A percentile compares a stretch with the other conserved stretches of the same genome.
These are phyloP conservation scores for Pleurotus salmoneostramineus DNA, from an alignment of 768 basidiomycete species.

Conservation along the genomic window DNA sequence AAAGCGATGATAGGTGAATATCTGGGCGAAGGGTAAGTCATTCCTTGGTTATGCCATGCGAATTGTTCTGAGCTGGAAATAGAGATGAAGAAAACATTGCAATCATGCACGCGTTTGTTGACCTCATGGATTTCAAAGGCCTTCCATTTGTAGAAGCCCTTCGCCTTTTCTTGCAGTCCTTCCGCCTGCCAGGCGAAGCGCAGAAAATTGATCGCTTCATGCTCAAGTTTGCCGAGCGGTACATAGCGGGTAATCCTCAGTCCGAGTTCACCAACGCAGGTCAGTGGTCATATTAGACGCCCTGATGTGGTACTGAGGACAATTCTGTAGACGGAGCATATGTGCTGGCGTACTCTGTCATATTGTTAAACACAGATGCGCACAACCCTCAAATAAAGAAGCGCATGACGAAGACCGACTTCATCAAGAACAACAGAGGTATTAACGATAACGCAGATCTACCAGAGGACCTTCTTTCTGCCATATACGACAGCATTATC, in stretches of 20 bases:
- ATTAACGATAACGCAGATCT: conserved; percentile 92
- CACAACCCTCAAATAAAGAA: conserved; percentile 94
- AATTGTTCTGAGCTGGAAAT: conserved; percentile 5
- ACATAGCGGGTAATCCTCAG: conserved; percentile 82
- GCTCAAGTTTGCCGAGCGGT: conserved; percentile 98
- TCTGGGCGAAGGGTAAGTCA: conserved; percentile 87
- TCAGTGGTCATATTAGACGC: conserved; percentile 27
- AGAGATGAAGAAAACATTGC: conserved; percentile 90
- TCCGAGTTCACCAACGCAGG: conserved; percentile 93
- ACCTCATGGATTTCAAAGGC: conserved; percentile 82
- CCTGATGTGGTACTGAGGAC: background rate
- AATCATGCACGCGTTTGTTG: conserved; percentile 97
- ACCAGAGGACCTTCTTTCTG: conserved; percentile 76
- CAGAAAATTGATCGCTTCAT: conserved; percentile 99
- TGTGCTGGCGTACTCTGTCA: conserved; percentile 91
- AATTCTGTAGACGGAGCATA: conserved; percentile 78
- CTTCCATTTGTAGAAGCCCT: conserved; percentile 86
- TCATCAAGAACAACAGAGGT: conserved; percentile 92
- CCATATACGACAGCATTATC: conserved; percentile 88
- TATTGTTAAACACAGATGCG: conserved; percentile 96
- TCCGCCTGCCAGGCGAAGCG: conserved; percentile 94
- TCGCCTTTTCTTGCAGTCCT: conserved; percentile 86
- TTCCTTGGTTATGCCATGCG: background rate
- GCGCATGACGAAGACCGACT: conserved; percentile 90
- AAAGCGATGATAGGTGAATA: conserved; percentile 98